Conservation (phyloP, 2,329 filamentous ascomycete species). For the Venturia carpophila region DNA sequence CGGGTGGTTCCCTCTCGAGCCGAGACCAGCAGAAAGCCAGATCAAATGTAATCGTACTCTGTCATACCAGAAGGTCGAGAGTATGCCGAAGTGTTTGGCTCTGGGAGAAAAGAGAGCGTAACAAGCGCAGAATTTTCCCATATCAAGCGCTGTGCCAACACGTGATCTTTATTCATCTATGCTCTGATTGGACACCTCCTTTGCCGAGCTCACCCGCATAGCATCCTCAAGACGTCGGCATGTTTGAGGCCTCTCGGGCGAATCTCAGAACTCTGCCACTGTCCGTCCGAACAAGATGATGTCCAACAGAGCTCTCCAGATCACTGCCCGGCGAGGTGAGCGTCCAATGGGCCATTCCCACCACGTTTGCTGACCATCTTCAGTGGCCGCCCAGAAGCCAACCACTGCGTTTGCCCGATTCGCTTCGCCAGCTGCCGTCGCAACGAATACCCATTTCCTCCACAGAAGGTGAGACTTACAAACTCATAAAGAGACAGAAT, state of each 20-base stretch:
- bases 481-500: neutral
- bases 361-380: neutral
- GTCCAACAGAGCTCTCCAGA: slow-evolving; percentile 13
- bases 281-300: slow-evolving; percentile 11
- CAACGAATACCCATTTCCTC: slow-evolving; percentile 17
- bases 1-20: slow-evolving; percentile 12
- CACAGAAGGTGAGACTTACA: slow-evolving; percentile 12
- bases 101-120: neutral
- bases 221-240: neutral
- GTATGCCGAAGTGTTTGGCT: slow-evolving; percentile 1
- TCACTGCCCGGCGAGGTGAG: slow-evolving; percentile 14
- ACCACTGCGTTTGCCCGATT: slow-evolving; percentile 16
- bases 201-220: neutral
- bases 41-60: slow-evolving; percentile 12
- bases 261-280: neutral
- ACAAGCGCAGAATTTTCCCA: neutral
- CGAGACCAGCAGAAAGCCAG: slow-evolving; percentile 16
- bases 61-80: slow-evolving; percentile 14
- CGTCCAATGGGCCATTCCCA: neutral
- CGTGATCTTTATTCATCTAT: neutral
- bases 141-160: neutral
- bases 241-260: neutral
- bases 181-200: neutral
- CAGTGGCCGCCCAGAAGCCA: slow-evolving; percentile 15
- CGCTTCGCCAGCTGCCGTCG: slow-evolving; percentile 17